Conservation (phyloP, 192 early-diverging fungal species). For the Phlyctochytrium arcticum region DNA sequence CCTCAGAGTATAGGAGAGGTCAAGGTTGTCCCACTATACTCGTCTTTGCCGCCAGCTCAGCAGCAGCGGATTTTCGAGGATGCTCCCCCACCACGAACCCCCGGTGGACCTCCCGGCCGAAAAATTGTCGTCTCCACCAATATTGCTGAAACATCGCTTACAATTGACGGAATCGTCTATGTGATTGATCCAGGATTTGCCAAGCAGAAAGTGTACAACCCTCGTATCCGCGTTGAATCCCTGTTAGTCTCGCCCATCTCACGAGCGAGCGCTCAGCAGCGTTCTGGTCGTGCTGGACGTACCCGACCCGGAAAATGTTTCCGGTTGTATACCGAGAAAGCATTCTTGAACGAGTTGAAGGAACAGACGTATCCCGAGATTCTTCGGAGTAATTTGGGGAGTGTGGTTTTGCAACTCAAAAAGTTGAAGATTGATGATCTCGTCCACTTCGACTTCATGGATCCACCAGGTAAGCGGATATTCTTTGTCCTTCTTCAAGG, state of each 20-base stretch:
- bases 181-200: constrained; percentile 98
- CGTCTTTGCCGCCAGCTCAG: constrained; percentile 81
- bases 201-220: constrained; percentile 99
- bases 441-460: constrained; percentile 99
- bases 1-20: constrained; percentile 76
- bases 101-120: constrained; percentile 85
- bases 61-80: constrained; percentile 93
- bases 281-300: constrained; percentile 98
- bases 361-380: constrained; percentile 99
- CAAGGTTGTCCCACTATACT: constrained; percentile 86
- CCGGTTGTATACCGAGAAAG: constrained; percentile 96
- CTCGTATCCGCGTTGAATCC: constrained; percentile 92
- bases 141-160: constrained; percentile 96
- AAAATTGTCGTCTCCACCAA: constrained; percentile 97
- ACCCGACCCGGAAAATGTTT: constrained; percentile 96
- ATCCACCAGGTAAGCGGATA: constrained; percentile 67
- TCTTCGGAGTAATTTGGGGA: constrained; percentile 90
- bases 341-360: constrained; percentile 87
- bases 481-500: background rate
- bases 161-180: constrained; percentile 98
- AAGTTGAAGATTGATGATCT: constrained; percentile 96
- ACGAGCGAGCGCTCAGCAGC: constrained; percentile 93
- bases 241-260: constrained; percentile 93
- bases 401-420: constrained; percentile 96
- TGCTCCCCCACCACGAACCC: constrained; percentile 73